Evolutionary conservation across 2,329 filamentous ascomycete genomes (phyloP).

Genomic region (Madurella fahalii): DNA sequence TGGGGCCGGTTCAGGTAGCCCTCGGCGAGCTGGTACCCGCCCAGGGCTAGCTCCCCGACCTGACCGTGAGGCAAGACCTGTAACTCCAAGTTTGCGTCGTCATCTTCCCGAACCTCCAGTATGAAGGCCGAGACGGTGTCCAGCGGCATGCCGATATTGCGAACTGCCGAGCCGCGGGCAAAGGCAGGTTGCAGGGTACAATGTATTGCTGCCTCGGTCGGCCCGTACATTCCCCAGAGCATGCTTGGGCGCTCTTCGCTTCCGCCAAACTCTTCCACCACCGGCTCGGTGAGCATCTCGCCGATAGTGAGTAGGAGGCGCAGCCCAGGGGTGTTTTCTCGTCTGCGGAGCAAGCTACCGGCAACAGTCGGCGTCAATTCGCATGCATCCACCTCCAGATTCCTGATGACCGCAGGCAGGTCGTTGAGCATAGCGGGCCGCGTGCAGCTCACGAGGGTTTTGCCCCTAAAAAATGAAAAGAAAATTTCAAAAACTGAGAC

Average conservation of each 20-base stretch:
- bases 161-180: conserved; percentile 49
- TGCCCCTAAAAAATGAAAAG: conserved; percentile 72
- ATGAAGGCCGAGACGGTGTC: conserved; percentile 78
- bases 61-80: conserved; percentile 61
- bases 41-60: conserved; percentile 75
- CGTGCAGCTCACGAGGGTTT: conserved; percentile 68
- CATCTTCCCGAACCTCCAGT: conserved; percentile 45
- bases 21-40: conserved; percentile 72
- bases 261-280: conserved; percentile 76
- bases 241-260: conserved; percentile 52
- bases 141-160: conserved; percentile 73
- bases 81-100: conserved; percentile 31
- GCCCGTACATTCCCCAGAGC: conserved; percentile 90
- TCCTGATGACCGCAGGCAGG: conserved; percentile 62
- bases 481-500: conserved; percentile 95
- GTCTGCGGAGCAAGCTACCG: conserved; percentile 66
- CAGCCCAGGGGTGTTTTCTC: conserved; percentile 63
- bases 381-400: conserved; percentile 71
- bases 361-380: conserved; percentile 88
- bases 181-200: conserved; percentile 71
- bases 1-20: conserved; percentile 79
- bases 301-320: conserved; percentile 79
- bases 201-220: conserved; percentile 88
- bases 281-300: conserved; percentile 79
- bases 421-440: conserved; percentile 70